Evolutionary conservation across 805 yeast genomes (phyloP), one percentile per base, ranked within the genome.

Genomic region (Torulaspora quercuum): DNA sequence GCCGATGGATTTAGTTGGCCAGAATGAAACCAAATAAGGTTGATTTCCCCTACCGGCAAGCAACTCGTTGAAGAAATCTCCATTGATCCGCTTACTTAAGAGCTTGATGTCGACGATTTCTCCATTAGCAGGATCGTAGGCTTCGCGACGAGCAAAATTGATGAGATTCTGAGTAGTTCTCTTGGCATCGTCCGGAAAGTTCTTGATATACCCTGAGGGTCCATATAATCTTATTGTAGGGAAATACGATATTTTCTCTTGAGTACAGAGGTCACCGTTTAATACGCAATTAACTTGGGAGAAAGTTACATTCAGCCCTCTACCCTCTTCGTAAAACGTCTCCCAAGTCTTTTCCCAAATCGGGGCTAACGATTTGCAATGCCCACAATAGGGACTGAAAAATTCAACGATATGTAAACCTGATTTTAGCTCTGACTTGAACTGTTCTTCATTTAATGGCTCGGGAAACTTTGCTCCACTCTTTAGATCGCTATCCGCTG

Each of bases 351-450:
- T 67, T 41, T 77, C 73, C 97, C 97, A 92, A 6, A 65, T 70
- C 1, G 98, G 97, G 2, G 85, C 92, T 35, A 92, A 64, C 6
- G 64, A 68, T 44, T 66, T 72, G 64, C 98, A 92, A 61, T 90
- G 97, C 6, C 66, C 58, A 58, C 98, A 92, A 52, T 80, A 80
- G 0, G 98, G 98, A 20, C 95, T 86, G 57, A 64, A 92, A 62
- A 87, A 89, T 63, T 90, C 96, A 21, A 90, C 80, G 53, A 90
- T 70, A 52, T 88, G 81, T 13, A 79, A 63, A 3, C 82, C 82
- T 7, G 68, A 61, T 12, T 66, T 54, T n/a, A 76, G 53, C 23
- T 65, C 63, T 8, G 57, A 42, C 35, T 75, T 78, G 52, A 83
- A 86, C 13, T 65, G 69, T 1, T 62, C 69, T 3, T 56, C 46